Conservation (phyloP, 352 stramenopile genomes). For the Phytophthora nicotianae region DNA sequence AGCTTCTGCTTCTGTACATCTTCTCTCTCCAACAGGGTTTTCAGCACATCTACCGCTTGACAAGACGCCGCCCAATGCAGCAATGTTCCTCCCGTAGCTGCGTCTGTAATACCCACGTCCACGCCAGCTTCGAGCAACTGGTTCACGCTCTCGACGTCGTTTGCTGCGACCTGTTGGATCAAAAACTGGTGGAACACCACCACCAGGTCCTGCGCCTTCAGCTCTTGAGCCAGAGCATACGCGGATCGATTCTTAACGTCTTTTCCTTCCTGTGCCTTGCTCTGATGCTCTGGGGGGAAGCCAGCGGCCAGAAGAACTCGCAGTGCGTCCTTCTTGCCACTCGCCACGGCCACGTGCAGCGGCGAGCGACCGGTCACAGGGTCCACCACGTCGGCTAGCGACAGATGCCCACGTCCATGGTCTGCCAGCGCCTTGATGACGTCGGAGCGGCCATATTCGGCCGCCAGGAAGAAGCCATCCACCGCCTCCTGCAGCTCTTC, state of each 20-base stretch:
- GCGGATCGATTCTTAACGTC: conserved; percentile 43
- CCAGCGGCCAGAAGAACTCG: conserved; percentile 78
- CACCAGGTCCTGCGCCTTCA: conserved; percentile 64
- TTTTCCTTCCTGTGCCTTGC: conserved; percentile 13
- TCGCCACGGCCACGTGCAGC: conserved; percentile 75
- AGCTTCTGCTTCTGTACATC: conserved; percentile 44
- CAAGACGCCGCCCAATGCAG: conserved; percentile 85
- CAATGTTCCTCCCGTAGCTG: conserved; percentile 60
- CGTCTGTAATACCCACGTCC: conserved; percentile 56
- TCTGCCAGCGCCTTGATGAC: conserved; percentile 86
- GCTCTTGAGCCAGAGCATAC: conserved; percentile 68
- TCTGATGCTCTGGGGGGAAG: conserved; percentile 70
- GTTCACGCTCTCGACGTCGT: conserved; percentile 59
- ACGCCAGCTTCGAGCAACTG: conserved; percentile 70
- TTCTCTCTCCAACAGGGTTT: conserved; percentile 46
- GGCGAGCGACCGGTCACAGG: conserved; percentile 65
- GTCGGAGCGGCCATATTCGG: conserved; percentile 81
- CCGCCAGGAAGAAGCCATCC: conserved; percentile 85
- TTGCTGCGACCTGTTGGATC: conserved; percentile 82
- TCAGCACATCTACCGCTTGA: conserved; percentile 60
- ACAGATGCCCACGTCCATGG: conserved; percentile 55
- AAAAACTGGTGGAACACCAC: conserved; percentile 88
- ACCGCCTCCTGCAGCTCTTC: conserved; percentile 68
- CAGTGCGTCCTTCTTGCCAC: conserved; percentile 78
- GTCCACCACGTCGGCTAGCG: conserved; percentile 64